Conservation (phyloP, 2,329 filamentous ascomycete genomes). For the Scedosporium dehoogii region DNA sequence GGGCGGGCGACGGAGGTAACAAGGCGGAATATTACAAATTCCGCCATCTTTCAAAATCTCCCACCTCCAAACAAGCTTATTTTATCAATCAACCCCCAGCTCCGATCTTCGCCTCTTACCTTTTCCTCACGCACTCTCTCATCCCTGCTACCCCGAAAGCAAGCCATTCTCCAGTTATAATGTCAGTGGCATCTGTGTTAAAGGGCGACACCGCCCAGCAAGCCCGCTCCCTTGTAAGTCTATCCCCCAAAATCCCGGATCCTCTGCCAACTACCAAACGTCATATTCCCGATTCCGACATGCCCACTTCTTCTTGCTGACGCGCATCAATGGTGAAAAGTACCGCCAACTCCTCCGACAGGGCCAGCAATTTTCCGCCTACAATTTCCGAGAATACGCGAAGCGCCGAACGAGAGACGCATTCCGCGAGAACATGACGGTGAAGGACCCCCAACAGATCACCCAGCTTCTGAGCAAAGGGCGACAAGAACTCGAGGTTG, state of each 20-base stretch:
- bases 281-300: not conserved
- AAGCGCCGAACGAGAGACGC: constrained; percentile 82
- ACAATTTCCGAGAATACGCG: constrained; percentile 98
- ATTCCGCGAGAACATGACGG: constrained; percentile 69
- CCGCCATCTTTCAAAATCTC: not conserved
- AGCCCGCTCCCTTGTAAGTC: constrained; percentile 45
- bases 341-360: constrained; percentile 88
- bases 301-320: constrained; percentile 8
- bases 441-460: constrained; percentile 64
- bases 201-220: constrained; percentile 48
- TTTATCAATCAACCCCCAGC: not conserved
- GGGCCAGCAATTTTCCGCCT: constrained; percentile 77
- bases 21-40: constrained; percentile 4
- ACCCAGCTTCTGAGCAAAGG: constrained; percentile 88
- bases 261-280: not conserved
- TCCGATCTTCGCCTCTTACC: not conserved
- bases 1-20: not conserved
- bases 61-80: not conserved
- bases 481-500: constrained; percentile 70
- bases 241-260: not conserved
- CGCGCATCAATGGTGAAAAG: constrained; percentile 30
- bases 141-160: not conserved
- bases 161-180: constrained; percentile 13
- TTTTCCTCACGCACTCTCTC: not conserved
- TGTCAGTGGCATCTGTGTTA: constrained; percentile 27